Conservation (phyloP, 805 yeast genomes). For the Yarrowia alimentaria region DNA sequence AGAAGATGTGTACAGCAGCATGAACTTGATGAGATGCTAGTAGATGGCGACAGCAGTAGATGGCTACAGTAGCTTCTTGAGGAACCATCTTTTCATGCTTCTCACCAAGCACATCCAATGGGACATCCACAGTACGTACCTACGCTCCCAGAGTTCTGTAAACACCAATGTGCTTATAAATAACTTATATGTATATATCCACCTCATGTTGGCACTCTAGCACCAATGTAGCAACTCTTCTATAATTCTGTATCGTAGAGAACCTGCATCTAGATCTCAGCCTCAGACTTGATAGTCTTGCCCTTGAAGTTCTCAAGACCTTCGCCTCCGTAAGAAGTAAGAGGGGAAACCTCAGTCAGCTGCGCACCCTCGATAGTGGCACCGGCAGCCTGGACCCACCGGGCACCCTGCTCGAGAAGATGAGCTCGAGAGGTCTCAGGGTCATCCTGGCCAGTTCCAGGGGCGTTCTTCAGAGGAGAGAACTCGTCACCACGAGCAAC, state of each 20-base stretch:
- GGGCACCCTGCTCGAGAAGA: slow-evolving; percentile 62
- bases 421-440: slow-evolving; percentile 76
- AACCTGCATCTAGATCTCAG: slow-evolving; percentile 25
- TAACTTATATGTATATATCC: slow-evolving; percentile 26
- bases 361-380: slow-evolving; percentile 50
- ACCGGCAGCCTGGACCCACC: slow-evolving; percentile 74
- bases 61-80: too few species aligned
- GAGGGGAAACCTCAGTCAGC: slow-evolving; percentile 73
- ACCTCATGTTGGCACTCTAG: slow-evolving; percentile 6
- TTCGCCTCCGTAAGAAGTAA: slow-evolving; percentile 72
- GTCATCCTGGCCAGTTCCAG: slow-evolving; percentile 77
- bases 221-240: background rate
- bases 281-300: slow-evolving; percentile 33
- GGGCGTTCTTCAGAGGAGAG: slow-evolving; percentile 90
- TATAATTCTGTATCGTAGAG: too few species aligned
- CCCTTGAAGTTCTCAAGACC: slow-evolving; percentile 59
- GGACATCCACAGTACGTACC: too few species aligned
- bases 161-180: slow-evolving; percentile 6
- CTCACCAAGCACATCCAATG: too few species aligned
- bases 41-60: too few species aligned
- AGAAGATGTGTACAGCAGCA: too few species aligned
- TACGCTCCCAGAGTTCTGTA: too few species aligned
- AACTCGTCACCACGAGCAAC: slow-evolving; percentile 84
- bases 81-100: too few species aligned
- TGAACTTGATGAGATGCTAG: too few species aligned